Base-by-base conservation (phyloP, 176 grass and related monocot species). In the Chloris gayana region DNA sequence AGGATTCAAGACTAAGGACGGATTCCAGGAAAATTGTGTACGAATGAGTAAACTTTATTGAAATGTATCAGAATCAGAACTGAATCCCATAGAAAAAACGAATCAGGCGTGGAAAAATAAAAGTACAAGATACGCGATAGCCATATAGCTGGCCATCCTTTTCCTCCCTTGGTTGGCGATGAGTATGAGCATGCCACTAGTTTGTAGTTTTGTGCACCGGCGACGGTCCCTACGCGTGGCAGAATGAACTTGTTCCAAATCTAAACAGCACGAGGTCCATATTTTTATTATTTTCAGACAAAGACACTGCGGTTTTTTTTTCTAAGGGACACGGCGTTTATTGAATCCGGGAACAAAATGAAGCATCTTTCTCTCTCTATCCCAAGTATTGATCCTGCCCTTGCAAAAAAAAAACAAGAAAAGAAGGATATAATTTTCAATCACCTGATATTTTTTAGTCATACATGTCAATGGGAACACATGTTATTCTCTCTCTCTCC, bases 181-280 rank as follows among this genome's bases (percentile, higher is more conserved):
- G 49, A 86, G 78, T 51, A 61, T 38, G 64, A 86, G 78, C 64
- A 69, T 38, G 64, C 53, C 18, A 63, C 71, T n/a, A 69, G 54
- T 31, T 62, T 44, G 9, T 49, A 33, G 5, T 64, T 63, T 82
- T 46, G 18, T 9, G 37, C 45, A 64, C 24, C 24, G 60, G 31
- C 19, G 3, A 41, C 66, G 34, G 21, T 31, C 54, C 79, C 4
- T 64, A 33, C 31, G 78, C 53, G 53, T 57, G 53, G 53, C 75
- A 39, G 35, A 14, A 37, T 15, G 25, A 67, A 4, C 73, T 27
- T 3, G 41, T 47, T 15, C 0, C 39, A 32, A 34, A n/a, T 65
- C 45, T 53, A 72, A 42, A 54, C 25, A 32, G 50, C 64, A 77
- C 51, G 84, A 67, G 69, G 13, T 54, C 17, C 3, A 37, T 37